Percentiles rank a stretch among this genome's conserved stretches.
These are phyloP conservation scores for Zoysia japonica DNA, from an alignment of 176 grass and related monocot species.

Conservation along the genomic window DNA sequence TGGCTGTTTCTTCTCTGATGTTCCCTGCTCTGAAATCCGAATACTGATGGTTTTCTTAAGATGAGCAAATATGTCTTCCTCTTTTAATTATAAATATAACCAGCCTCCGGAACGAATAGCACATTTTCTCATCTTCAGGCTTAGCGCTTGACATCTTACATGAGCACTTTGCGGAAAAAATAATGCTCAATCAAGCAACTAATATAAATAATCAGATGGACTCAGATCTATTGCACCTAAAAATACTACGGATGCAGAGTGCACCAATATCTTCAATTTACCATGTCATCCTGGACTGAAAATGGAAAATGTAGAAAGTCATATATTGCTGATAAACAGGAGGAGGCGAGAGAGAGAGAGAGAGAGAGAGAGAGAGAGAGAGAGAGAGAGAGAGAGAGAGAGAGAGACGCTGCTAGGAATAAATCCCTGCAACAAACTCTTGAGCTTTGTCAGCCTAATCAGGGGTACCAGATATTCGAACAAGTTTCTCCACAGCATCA, in stretches of 20 bases:
- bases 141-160: conserved; percentile 20
- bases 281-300: conserved; percentile 77
- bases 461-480: conserved; percentile 91
- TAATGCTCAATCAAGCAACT: neutral
- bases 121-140: neutral
- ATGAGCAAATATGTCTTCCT: too few species aligned
- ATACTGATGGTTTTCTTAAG: too few species aligned
- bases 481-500: conserved; percentile 60
- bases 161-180: conserved; percentile 27
- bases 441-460: conserved; percentile 90
- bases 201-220: conserved; percentile 23
- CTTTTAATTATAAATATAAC: too few species aligned
- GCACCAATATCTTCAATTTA: conserved; percentile 28
- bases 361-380: neutral
- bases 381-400: conserved; percentile 2
- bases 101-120: too few species aligned
- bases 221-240: conserved; percentile 19
- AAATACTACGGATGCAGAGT: conserved; percentile 1
- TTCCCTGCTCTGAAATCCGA: too few species aligned
- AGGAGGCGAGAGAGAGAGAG: too few species aligned
- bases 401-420: conserved; percentile 89
- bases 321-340: neutral
- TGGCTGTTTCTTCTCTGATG: too few species aligned
- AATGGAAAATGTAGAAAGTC: conserved; percentile 6
- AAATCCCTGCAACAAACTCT: conserved; percentile 84